Base-by-base conservation (phyloP, 2,329 filamentous ascomycete species). In the Sclerotinia nivalis region DNA sequence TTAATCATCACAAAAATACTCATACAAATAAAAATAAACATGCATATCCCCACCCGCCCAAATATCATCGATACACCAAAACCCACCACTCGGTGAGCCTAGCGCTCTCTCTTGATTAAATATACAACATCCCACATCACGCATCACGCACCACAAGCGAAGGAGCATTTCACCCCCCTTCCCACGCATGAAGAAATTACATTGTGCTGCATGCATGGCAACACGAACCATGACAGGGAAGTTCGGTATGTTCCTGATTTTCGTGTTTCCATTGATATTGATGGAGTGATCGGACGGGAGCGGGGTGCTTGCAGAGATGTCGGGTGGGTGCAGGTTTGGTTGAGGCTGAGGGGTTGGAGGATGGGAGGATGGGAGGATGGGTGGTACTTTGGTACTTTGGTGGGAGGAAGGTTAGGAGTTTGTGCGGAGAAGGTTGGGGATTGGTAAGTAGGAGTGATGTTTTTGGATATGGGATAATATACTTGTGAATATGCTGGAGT, bases 231-330 rank as follows among this genome's bases (percentile, higher is more conserved):
- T 7, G 60, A 52, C 58, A 69, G 49, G 67, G 67, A 34, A 64
- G 47, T 55, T 69, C 67, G 67, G 67, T n/a, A 69, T 43, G 58
- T 64, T 68, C 66, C 66, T 61, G 47, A 61, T 40, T 22, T 25
- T 56, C n/a, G 56, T 60, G 66, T 59, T 25, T 28, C 31, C 13
- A 68, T 40, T 40, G 2, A 31, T 13, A 40, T 40, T 40, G 66
- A 40, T 37, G 22, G 60, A 64, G 47, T 43, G 61, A 67, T 67
- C 64, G 52, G 64, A 67, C 64, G 64, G 67, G 40, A 52, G 52
- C 22, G 40, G 67, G 60, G 28, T 54, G 37, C 20, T 37, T 62
- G 67, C 49, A 64, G 49, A 31, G 49, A 55, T 43, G 12, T 64
- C 37, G 67, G 60, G 49, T 65, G 43, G 28, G 20, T 69, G 59